phyloP scores from a whole-genome alignment of 495 filamentous ascomycete species.

The Aspergillus olivimuriae region DNA sequence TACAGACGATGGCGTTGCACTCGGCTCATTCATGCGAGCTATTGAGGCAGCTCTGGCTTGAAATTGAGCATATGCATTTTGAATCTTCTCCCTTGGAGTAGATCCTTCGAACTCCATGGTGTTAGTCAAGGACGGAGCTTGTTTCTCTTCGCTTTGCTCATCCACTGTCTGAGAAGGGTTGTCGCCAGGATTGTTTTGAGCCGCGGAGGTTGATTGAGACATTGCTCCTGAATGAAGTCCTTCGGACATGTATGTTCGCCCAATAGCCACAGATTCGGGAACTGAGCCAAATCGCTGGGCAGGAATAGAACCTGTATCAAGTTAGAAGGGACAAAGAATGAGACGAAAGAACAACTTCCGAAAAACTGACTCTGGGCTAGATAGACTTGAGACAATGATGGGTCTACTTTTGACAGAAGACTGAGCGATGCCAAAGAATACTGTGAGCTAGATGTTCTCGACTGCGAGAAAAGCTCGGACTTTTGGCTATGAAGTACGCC shows the following conservation, averaged over 20 bases:
- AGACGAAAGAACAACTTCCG: neutral
- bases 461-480: neutral
- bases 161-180: conserved; percentile 11
- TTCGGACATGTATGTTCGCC: neutral
- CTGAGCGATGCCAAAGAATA: neutral
- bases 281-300: too few relatives aligned
- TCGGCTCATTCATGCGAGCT: conserved; percentile 13
- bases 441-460: conserved; percentile 4
- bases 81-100: conserved; percentile 26
- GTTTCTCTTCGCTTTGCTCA: conserved; percentile 9
- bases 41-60: conserved; percentile 6
- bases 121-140: conserved; percentile 9
- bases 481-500: conserved; percentile 2
- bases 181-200: neutral
- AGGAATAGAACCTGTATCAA: too few relatives aligned
- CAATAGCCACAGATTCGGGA: neutral
- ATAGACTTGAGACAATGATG: neutral
- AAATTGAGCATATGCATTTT: conserved; percentile 23
- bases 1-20: conserved; percentile 36
- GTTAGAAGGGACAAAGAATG: too few relatives aligned
- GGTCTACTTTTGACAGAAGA: neutral
- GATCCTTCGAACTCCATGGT: conserved; percentile 24
- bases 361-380: neutral
- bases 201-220: too few relatives aligned
- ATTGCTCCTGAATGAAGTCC: too few relatives aligned